Evolutionary conservation across 495 filamentous ascomycete species (phyloP).

Genomic region (Neurospora sublineolata): DNA sequence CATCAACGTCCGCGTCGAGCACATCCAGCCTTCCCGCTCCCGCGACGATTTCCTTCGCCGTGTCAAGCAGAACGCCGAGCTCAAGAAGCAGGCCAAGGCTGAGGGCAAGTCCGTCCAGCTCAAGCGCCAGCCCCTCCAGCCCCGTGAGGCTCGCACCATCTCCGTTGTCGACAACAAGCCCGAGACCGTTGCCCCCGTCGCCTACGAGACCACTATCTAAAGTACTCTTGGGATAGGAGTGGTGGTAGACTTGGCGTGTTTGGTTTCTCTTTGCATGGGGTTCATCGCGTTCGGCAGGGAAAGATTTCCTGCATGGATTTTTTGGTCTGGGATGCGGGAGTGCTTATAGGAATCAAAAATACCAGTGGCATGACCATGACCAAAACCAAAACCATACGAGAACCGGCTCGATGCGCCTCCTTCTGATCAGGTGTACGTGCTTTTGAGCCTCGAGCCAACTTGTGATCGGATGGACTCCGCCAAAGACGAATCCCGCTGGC

Average conservation of each 20-base stretch:
- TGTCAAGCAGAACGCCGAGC: constrained; percentile 87
- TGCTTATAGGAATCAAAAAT: constrained; percentile 30
- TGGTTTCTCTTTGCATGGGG: constrained; percentile 26
- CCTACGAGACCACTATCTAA: constrained; percentile 99
- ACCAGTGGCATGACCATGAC: constrained; percentile 26
- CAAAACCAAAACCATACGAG: not conserved
- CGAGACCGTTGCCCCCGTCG: constrained; percentile 80
- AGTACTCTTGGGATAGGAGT: constrained; percentile 14
- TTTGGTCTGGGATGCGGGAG: constrained; percentile 28
- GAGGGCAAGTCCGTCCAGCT: constrained; percentile 76
- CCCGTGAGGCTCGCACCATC: constrained; percentile 69
- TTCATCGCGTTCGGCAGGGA: constrained; percentile 30
- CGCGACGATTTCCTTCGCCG: constrained; percentile 90
- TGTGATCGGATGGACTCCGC: not conserved
- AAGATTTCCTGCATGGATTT: constrained; percentile 24
- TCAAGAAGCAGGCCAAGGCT: constrained; percentile 83
- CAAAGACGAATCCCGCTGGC: not conserved
- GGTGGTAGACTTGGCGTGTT: constrained; percentile 22
- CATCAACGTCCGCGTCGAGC: constrained; percentile 96
- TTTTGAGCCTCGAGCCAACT: not conserved
- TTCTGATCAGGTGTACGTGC: not conserved
- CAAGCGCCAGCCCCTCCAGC: constrained; percentile 77
- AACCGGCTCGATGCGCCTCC: constrained; percentile 5
- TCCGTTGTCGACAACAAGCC: constrained; percentile 64
- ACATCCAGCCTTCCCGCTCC: constrained; percentile 85